These are phyloP conservation scores for Cryomyces antarcticus DNA, from an alignment of 495 filamentous ascomycete genomes.

Conservation along the genomic window DNA sequence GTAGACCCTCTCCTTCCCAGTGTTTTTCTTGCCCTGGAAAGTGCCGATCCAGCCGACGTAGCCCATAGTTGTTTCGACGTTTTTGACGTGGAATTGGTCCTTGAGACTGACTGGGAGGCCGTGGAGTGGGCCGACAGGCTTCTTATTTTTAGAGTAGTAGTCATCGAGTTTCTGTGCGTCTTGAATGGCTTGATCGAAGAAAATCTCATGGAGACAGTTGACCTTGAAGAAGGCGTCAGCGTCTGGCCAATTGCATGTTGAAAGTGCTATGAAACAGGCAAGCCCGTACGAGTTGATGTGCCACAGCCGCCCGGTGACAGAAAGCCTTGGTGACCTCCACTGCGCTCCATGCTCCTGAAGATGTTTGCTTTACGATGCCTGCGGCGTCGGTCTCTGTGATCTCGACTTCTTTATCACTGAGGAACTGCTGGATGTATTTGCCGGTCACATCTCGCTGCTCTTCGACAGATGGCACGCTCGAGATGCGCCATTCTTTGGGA, in stretches of 20 bases:
- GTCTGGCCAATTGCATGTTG: not conserved
- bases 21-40: slow-evolving; percentile 17
- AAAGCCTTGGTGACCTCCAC: slow-evolving; percentile 22
- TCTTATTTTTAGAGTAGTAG: slow-evolving; percentile 15
- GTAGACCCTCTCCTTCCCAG: slow-evolving; percentile 13
- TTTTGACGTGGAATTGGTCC: slow-evolving; percentile 50
- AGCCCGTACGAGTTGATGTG: slow-evolving; percentile 23
- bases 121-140: slow-evolving; percentile 31
- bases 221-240: slow-evolving; percentile 3
- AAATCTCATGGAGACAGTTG: slow-evolving; percentile 21
- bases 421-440: slow-evolving; percentile 33
- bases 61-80: slow-evolving; percentile 45
- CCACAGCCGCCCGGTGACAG: slow-evolving; percentile 21
- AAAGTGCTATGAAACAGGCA: not conserved
- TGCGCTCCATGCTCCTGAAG: slow-evolving; percentile 17
- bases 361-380: slow-evolving; percentile 16
- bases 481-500: slow-evolving; percentile 34
- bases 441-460: slow-evolving; percentile 44
- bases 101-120: slow-evolving; percentile 48
- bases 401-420: slow-evolving; percentile 30
- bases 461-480: slow-evolving; percentile 24
- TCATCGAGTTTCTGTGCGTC: slow-evolving; percentile 15
- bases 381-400: slow-evolving; percentile 22
- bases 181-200: slow-evolving; percentile 17
- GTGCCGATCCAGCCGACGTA: slow-evolving; percentile 23